Conservation (phyloP, 2,329 filamentous ascomycete species). For the Alternaria tenuissima region DNA sequence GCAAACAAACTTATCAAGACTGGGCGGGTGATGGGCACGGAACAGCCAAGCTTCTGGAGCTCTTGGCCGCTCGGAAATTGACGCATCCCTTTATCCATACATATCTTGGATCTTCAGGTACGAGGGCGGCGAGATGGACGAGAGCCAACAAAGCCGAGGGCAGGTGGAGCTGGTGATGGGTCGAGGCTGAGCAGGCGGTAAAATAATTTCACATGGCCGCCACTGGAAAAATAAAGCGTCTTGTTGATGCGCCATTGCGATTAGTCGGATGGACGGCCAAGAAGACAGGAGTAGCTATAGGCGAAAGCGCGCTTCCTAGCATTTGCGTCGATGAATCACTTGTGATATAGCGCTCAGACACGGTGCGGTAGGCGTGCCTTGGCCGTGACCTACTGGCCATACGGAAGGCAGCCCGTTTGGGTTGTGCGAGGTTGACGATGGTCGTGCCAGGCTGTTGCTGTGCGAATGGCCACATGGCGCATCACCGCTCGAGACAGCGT, state of each 20-base stretch:
- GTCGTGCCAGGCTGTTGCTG: conserved; percentile 5
- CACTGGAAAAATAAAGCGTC: conserved; percentile 13
- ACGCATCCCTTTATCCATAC: conserved; percentile 13
- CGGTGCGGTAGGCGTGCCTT: conserved; percentile 20
- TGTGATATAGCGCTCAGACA: conserved; percentile 27
- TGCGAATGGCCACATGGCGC: conserved; percentile 12
- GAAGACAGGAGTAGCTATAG: conserved; percentile 12
- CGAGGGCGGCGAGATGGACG: conserved; percentile 6
- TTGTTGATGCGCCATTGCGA: conserved; percentile 13
- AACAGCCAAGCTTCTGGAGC: conserved; percentile 22
- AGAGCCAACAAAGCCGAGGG: conserved; percentile 7
- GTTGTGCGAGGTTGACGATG: conserved; percentile 4
- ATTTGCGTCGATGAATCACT: neutral
- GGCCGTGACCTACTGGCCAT: conserved; percentile 26
- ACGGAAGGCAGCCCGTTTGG: conserved; percentile 16
- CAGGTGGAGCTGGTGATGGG: conserved; percentile 8
- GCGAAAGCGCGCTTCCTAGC: neutral
- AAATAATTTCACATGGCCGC: conserved; percentile 5
- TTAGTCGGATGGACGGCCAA: conserved; percentile 9
- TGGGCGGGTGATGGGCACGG: conserved; percentile 11
- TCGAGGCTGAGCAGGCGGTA: conserved; percentile 24
- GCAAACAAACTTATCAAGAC: conserved; percentile 2
- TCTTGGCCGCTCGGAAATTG: conserved; percentile 20
- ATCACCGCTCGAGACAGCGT: neutral
- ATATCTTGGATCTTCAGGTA: conserved; percentile 16